A percentile compares a stretch with the other conserved stretches of the same genome.
phyloP scores from a whole-genome alignment of 345 rosid genomes.

The Schrenkiella parvula region DNA sequence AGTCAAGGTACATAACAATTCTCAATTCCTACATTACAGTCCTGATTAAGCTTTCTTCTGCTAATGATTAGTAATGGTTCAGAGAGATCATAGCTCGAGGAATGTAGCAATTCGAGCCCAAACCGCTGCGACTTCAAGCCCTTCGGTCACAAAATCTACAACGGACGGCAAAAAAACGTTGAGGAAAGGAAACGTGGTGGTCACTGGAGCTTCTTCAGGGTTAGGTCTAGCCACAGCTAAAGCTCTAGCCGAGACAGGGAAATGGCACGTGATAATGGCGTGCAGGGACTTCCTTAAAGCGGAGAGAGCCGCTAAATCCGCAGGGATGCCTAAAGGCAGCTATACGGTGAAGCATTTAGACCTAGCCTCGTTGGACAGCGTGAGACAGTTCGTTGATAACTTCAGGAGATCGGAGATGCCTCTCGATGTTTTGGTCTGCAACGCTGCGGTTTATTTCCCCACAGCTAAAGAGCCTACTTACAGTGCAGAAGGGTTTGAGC shows the following conservation, averaged over 20 bases:
- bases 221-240: conserved; percentile 88
- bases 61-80: background rate
- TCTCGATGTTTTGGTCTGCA: conserved; percentile 89
- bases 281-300: conserved; percentile 59
- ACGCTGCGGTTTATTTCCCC: conserved; percentile 93
- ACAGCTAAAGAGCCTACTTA: conserved; percentile 94
- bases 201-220: conserved; percentile 95
- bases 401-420: conserved; percentile 66
- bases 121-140: conserved; percentile 53
- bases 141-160: conserved; percentile 43
- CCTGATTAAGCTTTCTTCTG: background rate
- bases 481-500: conserved; percentile 95
- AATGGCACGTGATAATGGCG: conserved; percentile 94
- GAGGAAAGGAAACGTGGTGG: conserved; percentile 68
- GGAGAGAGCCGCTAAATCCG: conserved; percentile 26
- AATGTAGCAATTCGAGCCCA: conserved; percentile 60
- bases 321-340: conserved; percentile 72
- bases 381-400: conserved; percentile 78
- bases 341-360: conserved; percentile 91
- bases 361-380: conserved; percentile 87
- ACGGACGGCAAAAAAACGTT: conserved; percentile 72
- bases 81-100: conserved; percentile 52
- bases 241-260: conserved; percentile 84
- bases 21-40: background rate
- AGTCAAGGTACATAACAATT: conserved; percentile 47